A percentile compares a stretch with the other conserved stretches of the same genome.
Evolutionary conservation across 371 early-diverging fungal species (phyloP).

Genomic region (Parasitella parasitica): DNA sequence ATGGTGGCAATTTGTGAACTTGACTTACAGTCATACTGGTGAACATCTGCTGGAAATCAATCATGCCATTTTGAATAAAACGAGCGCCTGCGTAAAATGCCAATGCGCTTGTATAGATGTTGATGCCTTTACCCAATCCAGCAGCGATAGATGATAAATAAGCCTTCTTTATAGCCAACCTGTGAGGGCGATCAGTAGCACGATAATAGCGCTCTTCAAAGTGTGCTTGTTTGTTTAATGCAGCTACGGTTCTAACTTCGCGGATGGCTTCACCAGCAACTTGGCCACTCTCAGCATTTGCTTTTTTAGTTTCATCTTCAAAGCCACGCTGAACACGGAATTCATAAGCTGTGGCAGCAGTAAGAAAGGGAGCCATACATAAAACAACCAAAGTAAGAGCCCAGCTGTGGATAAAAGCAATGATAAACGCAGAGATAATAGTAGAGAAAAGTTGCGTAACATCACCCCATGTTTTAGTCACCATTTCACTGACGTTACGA

Average conservation of each 20-base stretch:
- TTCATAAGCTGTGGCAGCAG: slow-evolving; percentile 32
- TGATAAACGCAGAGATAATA: slow-evolving; percentile 21
- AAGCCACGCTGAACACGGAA: slow-evolving; percentile 33
- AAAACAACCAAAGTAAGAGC: slow-evolving; percentile 50
- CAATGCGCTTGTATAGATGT: slow-evolving; percentile 59
- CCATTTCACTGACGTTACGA: slow-evolving; percentile 55
- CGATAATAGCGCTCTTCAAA: slow-evolving; percentile 62
- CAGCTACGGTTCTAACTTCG: slow-evolving; percentile 78
- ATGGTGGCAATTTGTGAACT: not conserved
- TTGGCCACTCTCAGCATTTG: slow-evolving; percentile 63
- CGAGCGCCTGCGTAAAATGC: slow-evolving; percentile 59
- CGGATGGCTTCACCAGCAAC: slow-evolving; percentile 79
- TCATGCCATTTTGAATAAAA: slow-evolving; percentile 32
- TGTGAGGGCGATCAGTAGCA: slow-evolving; percentile 65
- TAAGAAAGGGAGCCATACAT: slow-evolving; percentile 43
- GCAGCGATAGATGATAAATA: slow-evolving; percentile 60
- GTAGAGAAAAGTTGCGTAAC: slow-evolving; percentile 49
- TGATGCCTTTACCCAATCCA: slow-evolving; percentile 61
- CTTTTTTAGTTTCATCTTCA: slow-evolving; percentile 50
- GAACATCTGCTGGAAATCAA: slow-evolving; percentile 50
- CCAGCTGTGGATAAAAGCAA: slow-evolving; percentile 48
- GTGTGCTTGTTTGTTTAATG: slow-evolving; percentile 67
- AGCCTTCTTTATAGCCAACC: slow-evolving; percentile 56
- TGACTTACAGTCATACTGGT: slow-evolving; percentile 54
- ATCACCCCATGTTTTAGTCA: slow-evolving; percentile 64